These are phyloP conservation scores for Colletotrichum tropicicola DNA, from an alignment of 2,329 filamentous ascomycete species.

Conservation along the genomic window DNA sequence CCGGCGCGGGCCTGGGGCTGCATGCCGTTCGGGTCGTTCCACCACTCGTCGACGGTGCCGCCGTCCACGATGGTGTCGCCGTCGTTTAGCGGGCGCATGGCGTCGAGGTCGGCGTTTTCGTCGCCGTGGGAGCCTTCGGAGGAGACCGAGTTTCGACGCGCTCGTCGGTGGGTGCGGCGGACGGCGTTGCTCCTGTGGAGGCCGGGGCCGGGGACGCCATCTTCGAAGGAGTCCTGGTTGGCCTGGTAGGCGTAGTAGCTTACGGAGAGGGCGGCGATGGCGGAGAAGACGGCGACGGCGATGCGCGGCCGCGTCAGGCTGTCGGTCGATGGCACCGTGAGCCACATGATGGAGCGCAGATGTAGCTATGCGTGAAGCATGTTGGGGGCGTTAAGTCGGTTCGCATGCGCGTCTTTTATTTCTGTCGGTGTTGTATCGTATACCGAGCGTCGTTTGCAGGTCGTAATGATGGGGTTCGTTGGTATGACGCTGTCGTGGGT, in stretches of 20 bases:
- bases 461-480: background rate
- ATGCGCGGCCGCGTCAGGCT: slow-evolving; percentile 63
- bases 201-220: slow-evolving; percentile 38
- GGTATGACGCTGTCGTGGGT: background rate
- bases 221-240: slow-evolving; percentile 30
- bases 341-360: slow-evolving; percentile 49
- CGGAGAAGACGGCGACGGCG: slow-evolving; percentile 64
- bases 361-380: slow-evolving; percentile 29
- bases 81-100: slow-evolving; percentile 41
- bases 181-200: slow-evolving; percentile 76
- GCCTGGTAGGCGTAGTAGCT: slow-evolving; percentile 66
- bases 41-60: slow-evolving; percentile 58
- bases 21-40: slow-evolving; percentile 52
- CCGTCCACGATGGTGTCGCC: slow-evolving; percentile 50
- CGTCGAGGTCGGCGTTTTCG: slow-evolving; percentile 50
- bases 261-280: slow-evolving; percentile 63
- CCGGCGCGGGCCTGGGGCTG: slow-evolving; percentile 63
- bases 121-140: slow-evolving; percentile 52
- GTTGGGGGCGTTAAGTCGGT: background rate
- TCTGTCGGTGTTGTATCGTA: too few relatives aligned
- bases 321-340: slow-evolving; percentile 59
- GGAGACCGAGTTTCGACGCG: slow-evolving; percentile 50
- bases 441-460: too few relatives aligned
- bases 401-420: too few relatives aligned
- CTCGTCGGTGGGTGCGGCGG: slow-evolving; percentile 56